Base-by-base conservation (phyloP, 768 basidiomycete species). In the Podaxis rugospora region DNA sequence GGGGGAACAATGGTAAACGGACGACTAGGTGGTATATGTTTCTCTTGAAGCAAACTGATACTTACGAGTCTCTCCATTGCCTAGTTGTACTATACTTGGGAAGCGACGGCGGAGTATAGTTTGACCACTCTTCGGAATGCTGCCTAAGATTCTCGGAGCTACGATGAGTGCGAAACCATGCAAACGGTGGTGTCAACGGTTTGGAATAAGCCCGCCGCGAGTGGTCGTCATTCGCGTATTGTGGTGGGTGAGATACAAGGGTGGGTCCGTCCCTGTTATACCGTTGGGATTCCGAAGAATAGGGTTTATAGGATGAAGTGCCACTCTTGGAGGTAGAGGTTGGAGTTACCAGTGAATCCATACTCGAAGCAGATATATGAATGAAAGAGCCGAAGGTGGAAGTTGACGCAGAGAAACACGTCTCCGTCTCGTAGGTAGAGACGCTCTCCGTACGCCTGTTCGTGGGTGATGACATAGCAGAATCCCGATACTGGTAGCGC, bases 291-390 rank as follows among this genome's bases (percentile, higher is more conserved):
- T 67, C 65, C 64, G 67, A 11, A 58, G 61, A 23, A 65, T 64
- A 21, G 64, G 64, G 35, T 63, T 50, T 49, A 69, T 72, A 51
- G 62, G 68, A 51, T 61, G 64, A 37, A 67, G 61, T 59, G 70
- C 50, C 27, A n/a, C 27, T 60, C 11, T 53, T 53, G 25, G 53
- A n/a, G 4, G 59, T 75, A 23, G 72, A 72, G 2, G 72, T 57
- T 28, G 71, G 69, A 0, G 75, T 74, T 3, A 67, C 70, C n/a
- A 68, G 66, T 1, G 73, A 72, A 50, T 70, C 70, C 9, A 64
- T 55, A 42, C 70, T 72, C 23, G 70, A 68, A 18, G 73, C 63
- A 44, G 67, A 70, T 36, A 72, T 65, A 46, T 71, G 70, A 50
- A 72, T 67, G 47, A 69, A 68, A 3, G 72, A 72, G 52, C 69